Base-by-base conservation (phyloP, 805 yeast species). In the Diddensiella transvaalensis region DNA sequence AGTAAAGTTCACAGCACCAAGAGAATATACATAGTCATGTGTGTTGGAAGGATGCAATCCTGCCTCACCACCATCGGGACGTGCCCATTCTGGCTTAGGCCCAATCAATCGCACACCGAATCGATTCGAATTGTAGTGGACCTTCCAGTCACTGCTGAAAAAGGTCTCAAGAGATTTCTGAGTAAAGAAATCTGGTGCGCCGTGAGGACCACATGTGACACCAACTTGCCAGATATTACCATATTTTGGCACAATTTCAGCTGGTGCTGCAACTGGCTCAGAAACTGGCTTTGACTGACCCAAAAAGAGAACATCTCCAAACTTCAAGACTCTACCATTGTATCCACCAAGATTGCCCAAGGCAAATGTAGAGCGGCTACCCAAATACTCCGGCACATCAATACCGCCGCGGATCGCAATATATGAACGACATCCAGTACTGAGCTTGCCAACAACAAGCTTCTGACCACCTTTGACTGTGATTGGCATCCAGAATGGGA, bases 31-130 rank as follows among this genome's bases (percentile, higher is more conserved):
- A 63, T 91, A 93, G 71, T 91, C 99, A 65, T 91, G 98, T 38
- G 96, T 90, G 69, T 91, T 91, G n/a, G 97, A 89, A 43, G 99
- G 99, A 72, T 91, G 99, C 62, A 91, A 75, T 49, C 99, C 99
- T 50, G 93, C 99, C 60, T 89, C 96, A 52, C 98, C 99, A 70
- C 98, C 99, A 65, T 89, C 96, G 6, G 76, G 66, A 71, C 99
- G 80, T 10, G 97, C 96, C 99, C 98, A 93, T 62, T 79, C 76
- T 10, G 98, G 99, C 68, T 89, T 91, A 49, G 98, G 98, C 3
- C 61, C 61, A 40, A 97, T 97, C 58, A 91, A 74, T 63, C 98
- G 80, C 30, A 91, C 95, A 65, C 99, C 99, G 67, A 91, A 91
- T 66, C 99, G 79, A 71, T 91, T 91, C 26, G 98, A 90, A 70